Conservation (phyloP, 352 stramenopile genomes). For the Phytopythium ostracodes region DNA sequence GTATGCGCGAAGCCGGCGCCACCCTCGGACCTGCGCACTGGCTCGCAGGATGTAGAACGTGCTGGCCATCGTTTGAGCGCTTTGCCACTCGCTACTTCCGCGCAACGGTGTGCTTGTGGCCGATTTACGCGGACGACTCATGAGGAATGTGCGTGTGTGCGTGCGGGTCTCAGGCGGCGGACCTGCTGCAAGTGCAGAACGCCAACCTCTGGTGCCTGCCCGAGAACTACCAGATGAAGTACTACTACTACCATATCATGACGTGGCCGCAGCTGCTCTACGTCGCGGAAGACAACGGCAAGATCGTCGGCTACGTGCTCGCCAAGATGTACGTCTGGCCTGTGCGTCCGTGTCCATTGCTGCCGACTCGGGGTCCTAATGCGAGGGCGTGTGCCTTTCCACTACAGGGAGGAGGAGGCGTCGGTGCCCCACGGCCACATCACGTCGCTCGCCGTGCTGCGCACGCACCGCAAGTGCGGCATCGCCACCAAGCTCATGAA, state of each 20-base stretch:
- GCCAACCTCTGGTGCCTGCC: constrained; percentile 99
- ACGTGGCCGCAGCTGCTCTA: constrained; percentile 99
- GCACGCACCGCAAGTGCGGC: constrained; percentile 95
- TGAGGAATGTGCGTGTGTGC: too few relatives aligned
- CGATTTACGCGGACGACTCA: neutral
- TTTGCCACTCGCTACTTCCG: too few relatives aligned
- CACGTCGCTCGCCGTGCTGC: constrained; percentile 97
- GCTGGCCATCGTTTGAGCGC: neutral
- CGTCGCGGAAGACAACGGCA: constrained; percentile 97
- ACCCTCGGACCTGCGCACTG: neutral
- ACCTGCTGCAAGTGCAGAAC: constrained; percentile 98
- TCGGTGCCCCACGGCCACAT: constrained; percentile 96
- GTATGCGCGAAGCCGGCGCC: too few relatives aligned
- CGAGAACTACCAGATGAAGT: constrained; percentile 99
- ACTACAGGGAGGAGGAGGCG: constrained; percentile 72
- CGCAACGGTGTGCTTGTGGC: neutral
- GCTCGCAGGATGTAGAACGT: too few relatives aligned
- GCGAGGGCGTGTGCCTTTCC: neutral
- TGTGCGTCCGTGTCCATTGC: neutral
- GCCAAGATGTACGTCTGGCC: constrained; percentile 95
- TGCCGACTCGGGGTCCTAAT: too few relatives aligned
- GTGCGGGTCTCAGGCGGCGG: constrained; percentile 57
- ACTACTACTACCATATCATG: constrained; percentile 99
- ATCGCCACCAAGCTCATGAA: constrained; percentile 99
- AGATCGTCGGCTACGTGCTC: constrained; percentile 99